Evolutionary conservation across 2,329 filamentous ascomycete genomes (phyloP).

Genomic region (Neocatenulostroma microsporum): DNA sequence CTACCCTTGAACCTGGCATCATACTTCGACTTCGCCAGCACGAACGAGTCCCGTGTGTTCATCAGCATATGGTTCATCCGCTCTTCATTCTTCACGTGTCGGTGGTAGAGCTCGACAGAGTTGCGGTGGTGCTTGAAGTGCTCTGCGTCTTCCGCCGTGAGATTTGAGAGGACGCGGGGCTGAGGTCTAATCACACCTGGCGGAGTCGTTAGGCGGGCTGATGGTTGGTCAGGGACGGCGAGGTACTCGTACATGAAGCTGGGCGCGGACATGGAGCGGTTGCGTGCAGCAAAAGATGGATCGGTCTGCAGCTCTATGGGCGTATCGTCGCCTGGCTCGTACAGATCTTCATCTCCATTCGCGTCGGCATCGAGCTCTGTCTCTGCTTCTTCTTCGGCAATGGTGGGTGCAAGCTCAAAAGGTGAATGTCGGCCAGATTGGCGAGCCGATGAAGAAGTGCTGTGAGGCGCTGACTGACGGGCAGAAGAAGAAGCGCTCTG

Average conservation of each 20-base stretch:
- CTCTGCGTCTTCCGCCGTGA: constrained; percentile 17
- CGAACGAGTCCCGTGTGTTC: constrained; percentile 22
- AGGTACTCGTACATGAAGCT: constrained; percentile 5
- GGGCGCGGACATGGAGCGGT: constrained; percentile 6
- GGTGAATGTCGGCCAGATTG: constrained; percentile 11
- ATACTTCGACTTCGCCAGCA: constrained; percentile 21
- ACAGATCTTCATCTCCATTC: neutral
- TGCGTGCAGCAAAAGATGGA: constrained; percentile 1
- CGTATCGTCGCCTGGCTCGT: constrained; percentile 2
- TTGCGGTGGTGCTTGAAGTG: constrained; percentile 22
- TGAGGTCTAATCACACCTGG: neutral
- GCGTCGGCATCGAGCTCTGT: neutral
- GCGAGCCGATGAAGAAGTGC: constrained; percentile 5
- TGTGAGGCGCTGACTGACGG: constrained; percentile 11
- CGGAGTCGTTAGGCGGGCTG: neutral
- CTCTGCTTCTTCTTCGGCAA: neutral
- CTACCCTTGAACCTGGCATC: constrained; percentile 14
- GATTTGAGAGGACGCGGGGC: constrained; percentile 14
- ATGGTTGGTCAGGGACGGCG: neutral
- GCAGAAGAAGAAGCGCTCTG: constrained; percentile 15
- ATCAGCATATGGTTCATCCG: constrained; percentile 17
- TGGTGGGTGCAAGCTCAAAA: neutral
- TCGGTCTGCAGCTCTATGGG: constrained; percentile 9
- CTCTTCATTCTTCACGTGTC: constrained; percentile 11
- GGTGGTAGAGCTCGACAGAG: constrained; percentile 19